Evolutionary conservation across 2,329 filamentous ascomycete species (phyloP).

Genomic region (Aspergillus fructus): DNA sequence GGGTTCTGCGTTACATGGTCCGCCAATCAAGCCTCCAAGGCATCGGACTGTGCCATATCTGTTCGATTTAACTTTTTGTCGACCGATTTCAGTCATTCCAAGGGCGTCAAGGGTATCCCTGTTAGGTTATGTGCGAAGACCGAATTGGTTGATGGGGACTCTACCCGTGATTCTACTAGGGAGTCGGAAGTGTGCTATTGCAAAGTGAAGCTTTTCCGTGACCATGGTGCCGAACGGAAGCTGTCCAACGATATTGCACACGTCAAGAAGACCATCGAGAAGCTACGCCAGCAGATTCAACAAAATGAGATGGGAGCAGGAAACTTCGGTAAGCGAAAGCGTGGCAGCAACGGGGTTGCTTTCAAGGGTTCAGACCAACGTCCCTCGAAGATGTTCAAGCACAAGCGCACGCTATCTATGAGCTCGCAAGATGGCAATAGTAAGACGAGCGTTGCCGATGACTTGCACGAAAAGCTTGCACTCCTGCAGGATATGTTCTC

Average conservation of each 20-base stretch:
- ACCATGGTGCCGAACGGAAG: conserved; percentile 93
- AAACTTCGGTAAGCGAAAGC: conserved; percentile 61
- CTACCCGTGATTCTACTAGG: conserved; percentile 23
- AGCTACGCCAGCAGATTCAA: conserved; percentile 87
- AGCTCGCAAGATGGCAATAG: conserved; percentile 61
- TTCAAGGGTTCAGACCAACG: conserved; percentile 52
- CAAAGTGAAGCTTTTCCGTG: conserved; percentile 95
- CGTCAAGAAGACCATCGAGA: conserved; percentile 95
- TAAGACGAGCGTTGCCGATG: conserved; percentile 43
- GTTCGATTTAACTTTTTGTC: conserved; percentile 98
- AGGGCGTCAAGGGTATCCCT: conserved; percentile 96
- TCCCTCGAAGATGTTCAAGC: conserved; percentile 81
- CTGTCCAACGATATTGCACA: conserved; percentile 92
- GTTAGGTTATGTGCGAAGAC: conserved; percentile 93
- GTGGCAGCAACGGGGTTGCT: conserved; percentile 54
- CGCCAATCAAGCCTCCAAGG: conserved; percentile 62
- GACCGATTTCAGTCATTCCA: conserved; percentile 97
- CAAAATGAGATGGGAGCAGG: conserved; percentile 66
- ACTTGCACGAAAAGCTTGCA: conserved; percentile 44
- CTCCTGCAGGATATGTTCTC: conserved; percentile 49
- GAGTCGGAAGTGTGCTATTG: conserved; percentile 83
- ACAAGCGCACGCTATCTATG: conserved; percentile 94
- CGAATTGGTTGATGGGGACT: conserved; percentile 59
- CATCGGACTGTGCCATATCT: conserved; percentile 77
- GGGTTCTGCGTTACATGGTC: conserved; percentile 92